A percentile compares a stretch with the other conserved stretches of the same genome.
Evolutionary conservation across 2,329 filamentous ascomycete genomes (phyloP).

Genomic region (Colletotrichum liaoningense): DNA sequence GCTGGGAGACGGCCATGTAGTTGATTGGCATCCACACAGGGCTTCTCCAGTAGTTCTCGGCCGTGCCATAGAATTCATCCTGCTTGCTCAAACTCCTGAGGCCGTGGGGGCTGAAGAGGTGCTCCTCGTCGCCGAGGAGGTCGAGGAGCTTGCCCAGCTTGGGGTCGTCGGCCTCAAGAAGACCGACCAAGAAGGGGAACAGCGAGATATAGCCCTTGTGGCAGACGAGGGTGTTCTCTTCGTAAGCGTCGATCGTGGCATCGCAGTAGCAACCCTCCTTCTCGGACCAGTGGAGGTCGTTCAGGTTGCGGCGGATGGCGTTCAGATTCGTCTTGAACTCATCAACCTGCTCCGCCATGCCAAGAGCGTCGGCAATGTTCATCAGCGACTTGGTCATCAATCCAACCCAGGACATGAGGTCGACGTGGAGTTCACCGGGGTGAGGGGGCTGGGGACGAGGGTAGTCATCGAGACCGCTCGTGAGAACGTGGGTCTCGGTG

Average conservation of each 20-base stretch:
- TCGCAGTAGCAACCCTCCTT: slow-evolving; percentile 89
- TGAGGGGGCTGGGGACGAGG: slow-evolving; percentile 93
- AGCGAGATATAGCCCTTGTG: slow-evolving; percentile 97
- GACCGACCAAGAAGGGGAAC: slow-evolving; percentile 89
- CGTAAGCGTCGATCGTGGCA: slow-evolving; percentile 93
- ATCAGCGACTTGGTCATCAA: slow-evolving; percentile 90
- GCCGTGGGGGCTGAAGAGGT: slow-evolving; percentile 92
- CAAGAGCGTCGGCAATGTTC: slow-evolving; percentile 82
- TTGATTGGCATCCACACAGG: slow-evolving; percentile 98
- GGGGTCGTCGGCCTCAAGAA: slow-evolving; percentile 79
- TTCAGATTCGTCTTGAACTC: slow-evolving; percentile 78
- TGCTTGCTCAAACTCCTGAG: slow-evolving; percentile 88
- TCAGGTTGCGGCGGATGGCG: slow-evolving; percentile 86
- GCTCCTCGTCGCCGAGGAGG: slow-evolving; percentile 81
- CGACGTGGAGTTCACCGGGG: slow-evolving; percentile 93
- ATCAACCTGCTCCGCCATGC: slow-evolving; percentile 78
- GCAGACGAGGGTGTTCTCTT: slow-evolving; percentile 89
- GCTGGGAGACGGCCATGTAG: slow-evolving; percentile 83
- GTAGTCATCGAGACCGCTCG: slow-evolving; percentile 96
- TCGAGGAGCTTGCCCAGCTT: slow-evolving; percentile 81
- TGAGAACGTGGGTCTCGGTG: slow-evolving; percentile 86
- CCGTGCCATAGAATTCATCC: slow-evolving; percentile 86
- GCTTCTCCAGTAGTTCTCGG: slow-evolving; percentile 96
- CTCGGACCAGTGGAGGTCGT: slow-evolving; percentile 93
- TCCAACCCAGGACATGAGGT: slow-evolving; percentile 97